These are phyloP conservation scores for Cercospora beticola DNA, from an alignment of 2,329 filamentous ascomycete species.

Conservation along the genomic window DNA sequence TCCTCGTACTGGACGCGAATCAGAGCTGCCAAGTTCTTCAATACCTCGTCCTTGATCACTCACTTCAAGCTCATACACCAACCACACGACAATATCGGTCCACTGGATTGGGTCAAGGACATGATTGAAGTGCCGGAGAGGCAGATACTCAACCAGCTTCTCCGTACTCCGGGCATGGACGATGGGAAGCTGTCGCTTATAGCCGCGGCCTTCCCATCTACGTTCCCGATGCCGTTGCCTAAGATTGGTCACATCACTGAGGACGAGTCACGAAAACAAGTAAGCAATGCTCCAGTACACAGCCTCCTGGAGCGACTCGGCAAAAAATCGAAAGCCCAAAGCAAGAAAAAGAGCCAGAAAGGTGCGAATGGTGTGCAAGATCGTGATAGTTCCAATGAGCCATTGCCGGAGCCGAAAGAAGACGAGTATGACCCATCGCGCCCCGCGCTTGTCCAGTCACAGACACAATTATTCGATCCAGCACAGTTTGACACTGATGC, in stretches of 20 bases:
- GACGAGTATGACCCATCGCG: slow-evolving; percentile 52
- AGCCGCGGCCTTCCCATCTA: slow-evolving; percentile 35
- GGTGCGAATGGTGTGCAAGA: slow-evolving; percentile 27
- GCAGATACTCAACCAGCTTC: slow-evolving; percentile 50
- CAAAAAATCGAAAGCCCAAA: slow-evolving; percentile 31
- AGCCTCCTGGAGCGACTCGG: slow-evolving; percentile 29
- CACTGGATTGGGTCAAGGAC: slow-evolving; percentile 58
- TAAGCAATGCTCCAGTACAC: slow-evolving; percentile 22
- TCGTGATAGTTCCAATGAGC: slow-evolving; percentile 29
- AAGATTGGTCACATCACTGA: slow-evolving; percentile 42
- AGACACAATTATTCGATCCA: slow-evolving; percentile 27
- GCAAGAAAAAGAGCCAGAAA: slow-evolving; percentile 35
- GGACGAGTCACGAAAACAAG: slow-evolving; percentile 14
- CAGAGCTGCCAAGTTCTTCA: slow-evolving; percentile 43
- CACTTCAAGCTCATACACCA: slow-evolving; percentile 61
- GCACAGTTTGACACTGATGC: slow-evolving; percentile 36
- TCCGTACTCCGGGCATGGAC: slow-evolving; percentile 57
- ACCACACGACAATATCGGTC: slow-evolving; percentile 34
- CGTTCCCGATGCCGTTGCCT: slow-evolving; percentile 47
- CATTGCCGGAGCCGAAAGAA: slow-evolving; percentile 41
- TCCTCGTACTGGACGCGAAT: slow-evolving; percentile 40
- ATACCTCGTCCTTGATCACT: slow-evolving; percentile 57
- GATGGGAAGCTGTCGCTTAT: slow-evolving; percentile 48
- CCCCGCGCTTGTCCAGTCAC: slow-evolving; percentile 33
- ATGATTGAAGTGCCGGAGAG: slow-evolving; percentile 62